Evolutionary conservation across 2,329 filamentous ascomycete genomes (phyloP), one percentile per base, ranked within the genome.

Genomic region (Pestalotiopsis sp.): DNA sequence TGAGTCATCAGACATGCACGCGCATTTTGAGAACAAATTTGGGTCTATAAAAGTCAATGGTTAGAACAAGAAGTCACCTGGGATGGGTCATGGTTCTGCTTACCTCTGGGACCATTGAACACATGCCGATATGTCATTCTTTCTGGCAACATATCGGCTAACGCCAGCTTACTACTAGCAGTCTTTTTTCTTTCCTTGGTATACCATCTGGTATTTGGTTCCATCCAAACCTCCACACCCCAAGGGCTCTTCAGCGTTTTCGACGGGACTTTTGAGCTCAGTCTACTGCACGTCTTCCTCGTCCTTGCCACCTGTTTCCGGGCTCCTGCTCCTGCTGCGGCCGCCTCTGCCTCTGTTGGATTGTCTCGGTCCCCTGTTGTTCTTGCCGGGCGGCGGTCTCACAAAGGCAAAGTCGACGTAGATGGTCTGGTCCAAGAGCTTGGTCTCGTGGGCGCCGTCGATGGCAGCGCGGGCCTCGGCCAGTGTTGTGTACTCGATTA

Each of bases 351-450:
- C 78, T 11, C 79, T 75, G 64, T 79, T 77, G 61, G 78, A 79
- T 58, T 80, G 80, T 41, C 84, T 77, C 2, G 81, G 79, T 14
- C 81, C 81, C 2, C 79, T 78, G 39, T 81, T 79, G 23, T 80
- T 81, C 77, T 90, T 90, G 67, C 84, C 86, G 20, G 91, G 92
- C 17, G 93, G 93, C 68, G 93, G 93, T 63, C 93, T 85, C 69
- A 96, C 93, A 78, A 96, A 96, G 1, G 93, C 93, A 80, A 94
- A 96, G 81, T 96, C 93, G 70, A 95, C 93, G 69, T 87, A 83
- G 72, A 96, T 87, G 7, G 91, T 93, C 85, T 96, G 93, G 74
- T 96, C 93, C 59, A 96, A 87, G 67, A 96, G 83, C 80, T 95
- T 93, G 57, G 90, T 89, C 71, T 90, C 85, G 79, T 96, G 88